A percentile compares a stretch with the other conserved stretches of the same genome.
Conservation (phyloP, 2,329 filamentous ascomycete species). For the Hypoxylon sp. region DNA sequence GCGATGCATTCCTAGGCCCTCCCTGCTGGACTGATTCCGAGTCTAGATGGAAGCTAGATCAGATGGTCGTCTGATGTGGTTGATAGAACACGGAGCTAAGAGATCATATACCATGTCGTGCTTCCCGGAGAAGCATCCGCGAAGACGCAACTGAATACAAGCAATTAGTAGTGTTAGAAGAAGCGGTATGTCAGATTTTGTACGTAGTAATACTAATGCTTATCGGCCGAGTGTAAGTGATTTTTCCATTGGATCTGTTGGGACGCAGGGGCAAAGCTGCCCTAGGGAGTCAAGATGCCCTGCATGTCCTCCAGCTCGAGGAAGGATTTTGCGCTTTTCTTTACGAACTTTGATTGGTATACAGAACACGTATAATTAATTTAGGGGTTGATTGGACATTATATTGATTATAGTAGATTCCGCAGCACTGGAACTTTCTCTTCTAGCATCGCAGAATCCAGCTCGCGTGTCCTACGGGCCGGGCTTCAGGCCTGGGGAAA, state of each 20-base stretch:
- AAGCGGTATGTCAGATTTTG: constrained; percentile 15
- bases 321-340: neutral
- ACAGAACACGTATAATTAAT: neutral
- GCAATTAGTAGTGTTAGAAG: neutral
- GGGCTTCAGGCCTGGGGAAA: constrained; percentile 17
- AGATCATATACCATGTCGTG: constrained; percentile 13
- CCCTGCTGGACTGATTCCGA: neutral
- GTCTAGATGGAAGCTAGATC: neutral
- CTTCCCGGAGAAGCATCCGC: neutral
- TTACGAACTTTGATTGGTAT: neutral
- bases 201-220: neutral
- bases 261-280: neutral
- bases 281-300: neutral
- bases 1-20: neutral
- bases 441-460: constrained; percentile 5
- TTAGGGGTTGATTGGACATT: neutral
- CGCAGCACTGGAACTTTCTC: constrained; percentile 2
- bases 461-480: constrained; percentile 25
- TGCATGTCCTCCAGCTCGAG: neutral
- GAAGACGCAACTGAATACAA: neutral
- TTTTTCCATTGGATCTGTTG: neutral
- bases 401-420: constrained; percentile 2
- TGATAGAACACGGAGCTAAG: constrained; percentile 7
- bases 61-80: neutral
- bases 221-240: neutral